phyloP scores from a whole-genome alignment of 805 yeast species.

The Lipomyces yamadae region DNA sequence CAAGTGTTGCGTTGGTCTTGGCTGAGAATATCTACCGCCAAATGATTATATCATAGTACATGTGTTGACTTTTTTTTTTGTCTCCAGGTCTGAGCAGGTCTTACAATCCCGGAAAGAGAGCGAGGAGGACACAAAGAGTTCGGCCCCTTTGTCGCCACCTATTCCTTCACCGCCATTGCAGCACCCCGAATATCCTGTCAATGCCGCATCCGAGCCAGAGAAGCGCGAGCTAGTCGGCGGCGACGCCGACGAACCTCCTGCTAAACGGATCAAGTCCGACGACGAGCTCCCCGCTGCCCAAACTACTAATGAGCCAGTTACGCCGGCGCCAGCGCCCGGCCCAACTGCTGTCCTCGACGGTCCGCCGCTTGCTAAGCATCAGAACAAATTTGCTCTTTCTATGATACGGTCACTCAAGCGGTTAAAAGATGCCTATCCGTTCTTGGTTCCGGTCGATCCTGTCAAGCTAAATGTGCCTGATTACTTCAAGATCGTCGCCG shows the following conservation, averaged over 20 bases:
- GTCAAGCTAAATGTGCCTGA: constrained; percentile 87
- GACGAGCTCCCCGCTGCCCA: not conserved
- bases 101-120: constrained; percentile 4
- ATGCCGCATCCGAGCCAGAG: constrained; percentile 8
- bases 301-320: constrained; percentile 19
- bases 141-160: constrained; percentile 37
- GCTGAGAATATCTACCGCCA: not conserved
- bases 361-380: constrained; percentile 58
- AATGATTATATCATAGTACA: not conserved
- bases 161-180: constrained; percentile 37
- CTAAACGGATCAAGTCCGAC: constrained; percentile 31
- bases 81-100: not conserved
- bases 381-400: constrained; percentile 75
- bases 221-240: constrained; percentile 20
- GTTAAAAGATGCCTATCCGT: constrained; percentile 90
- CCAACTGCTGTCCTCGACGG: constrained; percentile 7
- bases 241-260: constrained; percentile 27
- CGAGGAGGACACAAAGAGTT: constrained; percentile 15
- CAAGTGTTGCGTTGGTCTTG: constrained; percentile 2
- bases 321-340: constrained; percentile 8
- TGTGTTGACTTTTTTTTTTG: not conserved
- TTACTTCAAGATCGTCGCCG: constrained; percentile 77
- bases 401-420: constrained; percentile 86
- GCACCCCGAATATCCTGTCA: constrained; percentile 16
- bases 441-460: constrained; percentile 86